These are phyloP conservation scores for Microdochium bolleyi DNA, from an alignment of 2,329 filamentous ascomycete species.

Conservation along the genomic window DNA sequence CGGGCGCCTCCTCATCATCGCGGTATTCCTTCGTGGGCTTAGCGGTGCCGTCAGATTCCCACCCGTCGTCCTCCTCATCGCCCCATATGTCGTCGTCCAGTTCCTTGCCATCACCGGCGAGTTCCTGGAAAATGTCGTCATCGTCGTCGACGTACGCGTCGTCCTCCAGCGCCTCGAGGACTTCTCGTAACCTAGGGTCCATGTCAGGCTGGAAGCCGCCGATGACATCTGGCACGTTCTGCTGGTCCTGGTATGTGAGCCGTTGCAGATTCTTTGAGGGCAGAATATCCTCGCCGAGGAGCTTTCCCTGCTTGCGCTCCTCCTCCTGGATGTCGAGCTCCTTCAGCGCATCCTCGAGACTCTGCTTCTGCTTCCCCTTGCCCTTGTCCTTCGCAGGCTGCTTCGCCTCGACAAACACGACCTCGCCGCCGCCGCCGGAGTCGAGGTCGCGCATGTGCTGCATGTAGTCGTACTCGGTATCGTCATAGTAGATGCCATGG, in stretches of 20 bases:
- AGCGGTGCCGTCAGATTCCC: constrained; percentile 90
- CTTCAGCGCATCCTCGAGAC: constrained; percentile 74
- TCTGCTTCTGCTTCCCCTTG: constrained; percentile 69
- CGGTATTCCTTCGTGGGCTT: constrained; percentile 59
- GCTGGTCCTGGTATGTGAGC: constrained; percentile 82
- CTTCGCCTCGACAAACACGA: constrained; percentile 75
- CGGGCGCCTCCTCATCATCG: constrained; percentile 32
- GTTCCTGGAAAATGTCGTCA: constrained; percentile 74
- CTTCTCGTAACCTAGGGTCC: constrained; percentile 87
- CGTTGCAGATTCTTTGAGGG: constrained; percentile 73
- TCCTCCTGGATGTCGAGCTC: constrained; percentile 46
- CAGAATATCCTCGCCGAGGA: constrained; percentile 67
- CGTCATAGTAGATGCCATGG: constrained; percentile 90
- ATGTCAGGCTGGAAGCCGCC: constrained; percentile 95
- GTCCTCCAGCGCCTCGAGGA: constrained; percentile 87
- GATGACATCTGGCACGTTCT: constrained; percentile 84
- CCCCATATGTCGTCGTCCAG: constrained; percentile 57
- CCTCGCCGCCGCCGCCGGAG: constrained; percentile 55
- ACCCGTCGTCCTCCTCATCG: constrained; percentile 69
- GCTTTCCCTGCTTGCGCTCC: constrained; percentile 34
- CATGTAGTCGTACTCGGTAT: constrained; percentile 98
- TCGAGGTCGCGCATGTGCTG: constrained; percentile 93
- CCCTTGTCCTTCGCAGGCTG: constrained; percentile 50
- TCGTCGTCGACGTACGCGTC: constrained; percentile 86
- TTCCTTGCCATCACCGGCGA: constrained; percentile 64